Base-by-base conservation (phyloP, 1,284 basidiomycete species). In the Inonotus obliquus region DNA sequence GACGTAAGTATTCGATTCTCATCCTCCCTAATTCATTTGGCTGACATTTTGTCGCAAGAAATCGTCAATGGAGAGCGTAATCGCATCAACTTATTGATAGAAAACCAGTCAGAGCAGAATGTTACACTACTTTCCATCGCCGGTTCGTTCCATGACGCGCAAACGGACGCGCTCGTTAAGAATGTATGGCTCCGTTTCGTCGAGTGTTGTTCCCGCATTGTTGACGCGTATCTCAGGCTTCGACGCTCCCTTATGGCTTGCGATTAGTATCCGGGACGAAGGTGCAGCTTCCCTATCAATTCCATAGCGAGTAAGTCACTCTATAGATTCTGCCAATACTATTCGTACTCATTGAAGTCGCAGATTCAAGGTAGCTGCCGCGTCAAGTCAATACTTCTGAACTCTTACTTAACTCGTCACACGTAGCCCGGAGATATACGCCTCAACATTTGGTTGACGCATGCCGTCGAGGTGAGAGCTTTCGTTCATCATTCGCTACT, bases 21-120 rank as follows among this genome's bases (percentile, higher is more conserved):
- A 11, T 45, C 7, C 23, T 35, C 17, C 21, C 49, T 19, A 37
- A n/a, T 9, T 7, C 11, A 27, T 25, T 47, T 32, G 23, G 47
- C 65, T 29, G 52, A 45, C 27, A 47, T 17, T 21, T 44, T 49
- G 37, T 45, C 25, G 66, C 39, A 70, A 94, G 93, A 93, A 64
- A 78, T 95, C 57, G 85, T 93, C 53, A 96, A 96, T 69, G 93
- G 93, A 63, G 89, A 95, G 76, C 83, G 82, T 69, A 96, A 93
- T 75, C 76, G 79, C 56, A 75, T 96, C 32, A 73, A 77, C 23
- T 72, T 95, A 60, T 75, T 81, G 44, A 77, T 95, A 27, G 86
- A 90, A 73, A 96, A 94, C 75, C 85, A 82, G 70, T 89, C 89
- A 19, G 81, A 81, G 63, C 83, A 81, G 67, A 92, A 94, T 70